Base-by-base conservation (phyloP, 768 basidiomycete genomes). In the Leccinum boreale region DNA sequence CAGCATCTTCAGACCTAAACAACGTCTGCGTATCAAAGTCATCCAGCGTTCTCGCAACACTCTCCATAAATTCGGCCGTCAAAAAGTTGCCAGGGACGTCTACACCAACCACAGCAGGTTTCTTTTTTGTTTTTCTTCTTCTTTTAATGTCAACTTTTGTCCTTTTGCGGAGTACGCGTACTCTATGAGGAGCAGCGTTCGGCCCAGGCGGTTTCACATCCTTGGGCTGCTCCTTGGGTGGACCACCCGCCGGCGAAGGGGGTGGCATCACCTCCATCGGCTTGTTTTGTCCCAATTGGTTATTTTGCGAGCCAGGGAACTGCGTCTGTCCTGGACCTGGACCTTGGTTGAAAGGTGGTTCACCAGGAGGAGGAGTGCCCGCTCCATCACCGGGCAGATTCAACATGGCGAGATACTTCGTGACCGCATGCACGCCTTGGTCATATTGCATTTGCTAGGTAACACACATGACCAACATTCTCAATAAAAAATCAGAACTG, bases 241-340 rank as follows among this genome's bases (percentile, higher is more conserved):
- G 70, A 58, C 65, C 65, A 50, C 66, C 62, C 42, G 84, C 62
- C 42, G 84, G 81, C 5, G 83, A 83, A 5, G 82, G 83, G 0
- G 82, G 82, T n/a, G 67, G 64, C 69, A 77, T 74, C 80, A 81
- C 83, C 15, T 67, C 70, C 74, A 76, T 78, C 1, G 74, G 66
- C 53, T 76, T 77, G 29, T 45, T 57, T 61, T 67, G 75, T 24
- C 60, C 73, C 62, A 65, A 39, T 55, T 66, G 64, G 59, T 58
- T 58, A 71, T 71, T 58, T 73, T 71, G 65, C 24, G 73, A 52
- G 55, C 74, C 58, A 62, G 72, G 57, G 51, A 76, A 76, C 14
- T 70, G 67, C n/a, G 61, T 63, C 50, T 74, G 74, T 19, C 71
- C 71, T 54, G 58, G 74, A 3, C 24, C 47, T 9, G 45, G 45